Conservation (phyloP, 805 yeast species). For the Diddensiella transvaalensis region DNA sequence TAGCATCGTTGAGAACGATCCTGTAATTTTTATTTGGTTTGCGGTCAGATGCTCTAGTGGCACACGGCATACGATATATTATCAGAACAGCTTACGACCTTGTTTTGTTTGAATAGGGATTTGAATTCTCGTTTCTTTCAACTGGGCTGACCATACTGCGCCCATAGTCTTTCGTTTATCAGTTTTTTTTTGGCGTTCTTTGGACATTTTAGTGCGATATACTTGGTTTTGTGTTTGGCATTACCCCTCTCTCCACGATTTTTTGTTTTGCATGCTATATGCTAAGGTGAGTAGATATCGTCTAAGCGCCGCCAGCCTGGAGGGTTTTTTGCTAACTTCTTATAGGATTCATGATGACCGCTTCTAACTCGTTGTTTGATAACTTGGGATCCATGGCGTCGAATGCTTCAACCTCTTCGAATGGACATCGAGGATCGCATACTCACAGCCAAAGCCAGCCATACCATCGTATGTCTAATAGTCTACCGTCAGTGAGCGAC, state of each 20-base stretch:
- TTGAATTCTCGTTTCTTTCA: too few species aligned
- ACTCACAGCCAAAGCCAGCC: constrained; percentile 3
- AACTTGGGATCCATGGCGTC: background rate
- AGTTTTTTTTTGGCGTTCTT: background rate
- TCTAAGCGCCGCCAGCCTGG: too few species aligned
- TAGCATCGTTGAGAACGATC: too few species aligned
- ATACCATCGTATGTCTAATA: background rate
- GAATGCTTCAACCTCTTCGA: background rate
- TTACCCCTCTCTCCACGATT: too few species aligned
- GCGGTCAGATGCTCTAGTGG: too few species aligned
- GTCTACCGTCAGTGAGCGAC: background rate
- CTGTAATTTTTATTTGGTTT: too few species aligned
- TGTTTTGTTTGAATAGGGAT: too few species aligned
- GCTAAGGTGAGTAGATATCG: too few species aligned
- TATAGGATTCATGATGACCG: background rate
- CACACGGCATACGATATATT: too few species aligned
- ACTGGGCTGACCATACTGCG: background rate
- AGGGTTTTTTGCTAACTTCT: background rate
- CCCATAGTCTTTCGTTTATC: background rate
- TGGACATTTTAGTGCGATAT: too few species aligned
- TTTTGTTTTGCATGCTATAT: background rate
- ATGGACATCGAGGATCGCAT: constrained; percentile 3
- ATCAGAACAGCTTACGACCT: too few species aligned
- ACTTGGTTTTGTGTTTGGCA: too few species aligned
- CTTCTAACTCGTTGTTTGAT: background rate